phyloP scores from a whole-genome alignment of 768 basidiomycete species.

The Macrolepiota dolichaula region DNA sequence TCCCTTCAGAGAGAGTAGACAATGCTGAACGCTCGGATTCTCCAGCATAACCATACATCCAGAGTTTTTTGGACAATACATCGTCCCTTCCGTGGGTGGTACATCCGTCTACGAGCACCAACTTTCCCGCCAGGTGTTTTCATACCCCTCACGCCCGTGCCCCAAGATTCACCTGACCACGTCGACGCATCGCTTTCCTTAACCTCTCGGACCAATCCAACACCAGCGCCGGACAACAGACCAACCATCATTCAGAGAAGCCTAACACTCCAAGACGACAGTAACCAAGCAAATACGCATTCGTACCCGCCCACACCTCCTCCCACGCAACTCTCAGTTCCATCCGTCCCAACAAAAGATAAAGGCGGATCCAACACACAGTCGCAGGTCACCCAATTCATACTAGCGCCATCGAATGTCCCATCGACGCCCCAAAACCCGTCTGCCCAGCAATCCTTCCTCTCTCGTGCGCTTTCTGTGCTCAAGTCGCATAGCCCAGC shows the following conservation, averaged over 20 bases:
- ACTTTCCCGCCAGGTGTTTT: slow-evolving; percentile 60
- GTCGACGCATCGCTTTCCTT: slow-evolving; percentile 51
- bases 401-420: slow-evolving; percentile 45
- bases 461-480: slow-evolving; percentile 47
- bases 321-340: slow-evolving; percentile 14
- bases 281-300: slow-evolving; percentile 43
- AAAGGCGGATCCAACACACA: slow-evolving; percentile 13
- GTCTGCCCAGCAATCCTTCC: slow-evolving; percentile 34
- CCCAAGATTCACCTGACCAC: slow-evolving; percentile 42
- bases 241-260: slow-evolving; percentile 10
- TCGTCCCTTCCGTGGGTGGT: slow-evolving; percentile 81
- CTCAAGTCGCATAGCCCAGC: slow-evolving; percentile 50
- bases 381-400: slow-evolving; percentile 48
- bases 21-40: not conserved
- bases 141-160: slow-evolving; percentile 52
- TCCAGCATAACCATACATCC: slow-evolving; percentile 60
- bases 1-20: not conserved
- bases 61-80: slow-evolving; percentile 74
- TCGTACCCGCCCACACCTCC: slow-evolving; percentile 61
- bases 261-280: slow-evolving; percentile 21
- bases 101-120: slow-evolving; percentile 73
- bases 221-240: not conserved
- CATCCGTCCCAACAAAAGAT: not conserved
- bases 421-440: slow-evolving; percentile 29
- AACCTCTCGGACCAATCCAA: slow-evolving; percentile 44